Evolutionary conservation across 2,329 filamentous ascomycete genomes (phyloP), one percentile per base, ranked within the genome.

Genomic region (Fusarium sp.): DNA sequence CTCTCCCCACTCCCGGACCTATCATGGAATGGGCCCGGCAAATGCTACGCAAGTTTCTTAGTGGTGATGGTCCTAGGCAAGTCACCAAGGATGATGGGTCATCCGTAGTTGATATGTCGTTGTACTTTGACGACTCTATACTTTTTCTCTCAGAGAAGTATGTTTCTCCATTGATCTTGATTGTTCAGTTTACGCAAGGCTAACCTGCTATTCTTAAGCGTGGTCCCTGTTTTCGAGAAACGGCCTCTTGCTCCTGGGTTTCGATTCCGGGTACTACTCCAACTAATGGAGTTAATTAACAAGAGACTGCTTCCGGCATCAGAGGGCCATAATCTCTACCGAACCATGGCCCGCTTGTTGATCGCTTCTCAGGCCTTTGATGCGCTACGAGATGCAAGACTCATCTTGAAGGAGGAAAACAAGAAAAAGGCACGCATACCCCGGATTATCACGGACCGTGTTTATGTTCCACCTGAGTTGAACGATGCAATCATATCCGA

Each of bases 11-110:
- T 4, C 59, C 53, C 11, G 26, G 32, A 1, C 36, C 24, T 2
- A 23, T 67, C 4, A 34, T 69, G 17, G 40, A 57, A 1, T 72
- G 67, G 67, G 53, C 56, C 52, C 65, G 52, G 15, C n/a, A 30
- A 32, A 50, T 7, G 2, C 19, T 72, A 1, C 48, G 17, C 3
- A 20, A 43, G 3, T 58, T 45, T 19, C 8, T 67, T 8, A 19
- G 44, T 7, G 36, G 15, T 4, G 42, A 40, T 32, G 30, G 6
- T 20, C 51, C 36, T 17, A 39, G 24, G 15, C 6, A 17, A 4
- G 6, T 69, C 7, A 28, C 32, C 34, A 17, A 9, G 21, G 26
- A 40, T 14, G 68, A 70, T 14, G 67, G 69, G 30, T 7, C 23
- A 21, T 36, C 58, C n/a, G 45, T 68, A 28, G 40, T 69, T 34